Evolutionary conservation across 495 filamentous ascomycete species (phyloP), one percentile per base, ranked within the genome.

Genomic region (Aspergillus mulundensis): DNA sequence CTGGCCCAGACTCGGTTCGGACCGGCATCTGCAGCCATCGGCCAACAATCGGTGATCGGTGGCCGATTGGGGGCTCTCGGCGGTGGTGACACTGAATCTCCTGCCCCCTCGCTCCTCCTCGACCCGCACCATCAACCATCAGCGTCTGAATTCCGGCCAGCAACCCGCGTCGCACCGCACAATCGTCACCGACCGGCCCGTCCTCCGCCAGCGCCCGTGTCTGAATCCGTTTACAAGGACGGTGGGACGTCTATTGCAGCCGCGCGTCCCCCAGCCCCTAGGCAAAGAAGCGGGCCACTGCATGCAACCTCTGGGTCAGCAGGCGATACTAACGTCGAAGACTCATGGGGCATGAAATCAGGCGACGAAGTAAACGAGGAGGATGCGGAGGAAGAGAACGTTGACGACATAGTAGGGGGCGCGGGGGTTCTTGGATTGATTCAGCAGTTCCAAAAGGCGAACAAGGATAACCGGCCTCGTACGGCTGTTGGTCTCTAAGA

Each of bases 91-190:
- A 56, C 50, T 24, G 55, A 58, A 21, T 79, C 77, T 6, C 77
- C 77, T 18, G 65, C 68, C 28, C 70, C 83, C 8, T 94, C 89
- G 3, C 84, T 93, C 54, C 76, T 95, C 5, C 78, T 95, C 3
- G 90, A 97, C 66, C 86, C 90, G 5, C 90, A 91, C 62, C 89
- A 97, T 61, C 90, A 95, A 59, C 92, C 90, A 7, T 81, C 85
- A 0, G 66, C 73, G 5, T 79, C 81, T 68, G 81, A 59, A 70
- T 78, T 68, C 70, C 74, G 58, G 67, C 74, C 54, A 51, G 68
- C 58, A 40, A 71, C 52, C 63, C 79, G 73, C 8, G 65, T 57
- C 1, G 62, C 75, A 6, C 73, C 78, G 18, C 77, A 83, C 51
- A 79, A 80, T 20, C 78, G 83, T 16, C 80, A 83, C 72, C 66